Conservation (phyloP, 257 asterid genomes). For the Solanum pennellii region DNA sequence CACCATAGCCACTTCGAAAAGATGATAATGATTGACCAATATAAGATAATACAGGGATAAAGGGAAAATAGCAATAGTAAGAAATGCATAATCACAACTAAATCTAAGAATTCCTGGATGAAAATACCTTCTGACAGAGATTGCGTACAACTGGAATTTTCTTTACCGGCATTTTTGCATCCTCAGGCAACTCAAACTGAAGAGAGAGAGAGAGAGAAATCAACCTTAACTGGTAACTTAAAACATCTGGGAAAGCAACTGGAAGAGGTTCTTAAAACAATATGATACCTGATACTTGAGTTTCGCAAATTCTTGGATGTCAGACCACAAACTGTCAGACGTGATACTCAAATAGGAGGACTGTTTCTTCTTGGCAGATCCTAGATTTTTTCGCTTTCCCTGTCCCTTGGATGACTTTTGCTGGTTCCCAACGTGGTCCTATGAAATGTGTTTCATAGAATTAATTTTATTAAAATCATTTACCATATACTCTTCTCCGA, state of each 20-base stretch:
- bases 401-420: conserved; percentile 37
- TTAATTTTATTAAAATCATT: neutral
- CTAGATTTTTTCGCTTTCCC: conserved; percentile 36
- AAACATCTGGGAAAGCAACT: neutral
- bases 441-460: conserved; percentile 2
- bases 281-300: conserved; percentile 70
- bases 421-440: conserved; percentile 55
- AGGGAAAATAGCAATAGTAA: neutral
- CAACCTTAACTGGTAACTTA: neutral
- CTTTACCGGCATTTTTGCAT: conserved; percentile 48
- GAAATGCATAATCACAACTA: neutral
- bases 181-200: conserved; percentile 76
- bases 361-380: conserved; percentile 40
- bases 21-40: neutral
- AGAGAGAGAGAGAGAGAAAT: neutral
- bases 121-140: conserved; percentile 73
- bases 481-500: neutral
- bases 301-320: conserved; percentile 68
- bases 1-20: neutral
- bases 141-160: conserved; percentile 69
- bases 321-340: conserved; percentile 80
- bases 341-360: conserved; percentile 40
- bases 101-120: neutral
- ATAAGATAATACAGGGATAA: neutral
- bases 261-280: neutral